Conservation (phyloP, 345 rosid genomes). For the Limnanthes douglasii region DNA sequence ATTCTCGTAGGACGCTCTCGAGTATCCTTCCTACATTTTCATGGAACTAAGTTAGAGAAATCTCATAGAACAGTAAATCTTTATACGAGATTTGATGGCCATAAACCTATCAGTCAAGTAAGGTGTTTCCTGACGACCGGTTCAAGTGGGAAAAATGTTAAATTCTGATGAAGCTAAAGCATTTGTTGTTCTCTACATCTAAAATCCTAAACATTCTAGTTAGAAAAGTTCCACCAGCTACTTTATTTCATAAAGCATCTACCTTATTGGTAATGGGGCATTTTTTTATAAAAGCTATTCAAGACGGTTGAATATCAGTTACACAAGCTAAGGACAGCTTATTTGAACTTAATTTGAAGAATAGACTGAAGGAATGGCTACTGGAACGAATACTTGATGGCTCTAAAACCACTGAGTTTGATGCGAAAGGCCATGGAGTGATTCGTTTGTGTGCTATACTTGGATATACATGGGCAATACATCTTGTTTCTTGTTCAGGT, state of each 20-base stretch:
- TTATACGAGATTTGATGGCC: too few species aligned
- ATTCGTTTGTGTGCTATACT: slow-evolving; percentile 83
- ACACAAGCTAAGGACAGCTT: slow-evolving; percentile 50
- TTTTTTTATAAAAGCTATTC: slow-evolving; percentile 45
- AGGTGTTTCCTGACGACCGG: too few species aligned
- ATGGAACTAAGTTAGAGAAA: too few species aligned
- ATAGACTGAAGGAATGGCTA: slow-evolving; percentile 72
- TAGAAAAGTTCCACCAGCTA: slow-evolving; percentile 28
- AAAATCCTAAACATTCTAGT: slow-evolving; percentile 41
- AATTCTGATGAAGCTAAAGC: slow-evolving; percentile 60
- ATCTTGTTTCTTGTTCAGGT: slow-evolving; percentile 59
- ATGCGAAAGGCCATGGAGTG: slow-evolving; percentile 68
- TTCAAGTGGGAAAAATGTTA: slow-evolving; percentile 63
- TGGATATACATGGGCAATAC: slow-evolving; percentile 80
- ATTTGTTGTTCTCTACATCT: slow-evolving; percentile 59
- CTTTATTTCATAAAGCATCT: slow-evolving; percentile 28
- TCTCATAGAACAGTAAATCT: too few species aligned
- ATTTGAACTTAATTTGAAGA: slow-evolving; percentile 61
- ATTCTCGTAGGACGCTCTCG: too few species aligned
- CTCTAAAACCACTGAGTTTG: slow-evolving; percentile 38
- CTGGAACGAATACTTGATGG: slow-evolving; percentile 67
- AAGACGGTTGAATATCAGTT: slow-evolving; percentile 27
- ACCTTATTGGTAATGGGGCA: slow-evolving; percentile 49
- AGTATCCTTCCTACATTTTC: too few species aligned
- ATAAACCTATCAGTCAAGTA: too few species aligned